Evolutionary conservation across 441 rosid genomes (phyloP).

Genomic region (Euphorbia celastroides): DNA sequence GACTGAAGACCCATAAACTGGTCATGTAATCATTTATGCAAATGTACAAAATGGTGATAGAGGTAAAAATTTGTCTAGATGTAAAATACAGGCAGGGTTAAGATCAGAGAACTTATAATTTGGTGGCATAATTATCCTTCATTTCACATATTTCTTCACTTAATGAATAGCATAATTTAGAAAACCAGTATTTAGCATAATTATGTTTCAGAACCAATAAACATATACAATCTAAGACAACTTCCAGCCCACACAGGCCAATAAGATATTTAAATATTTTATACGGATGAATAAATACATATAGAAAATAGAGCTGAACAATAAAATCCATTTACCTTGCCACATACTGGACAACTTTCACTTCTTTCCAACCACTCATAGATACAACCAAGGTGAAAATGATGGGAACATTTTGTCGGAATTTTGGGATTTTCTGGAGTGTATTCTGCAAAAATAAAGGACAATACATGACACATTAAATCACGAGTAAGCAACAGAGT

Average conservation of each 20-base stretch:
- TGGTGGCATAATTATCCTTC: background rate
- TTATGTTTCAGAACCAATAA: background rate
- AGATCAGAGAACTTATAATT: background rate
- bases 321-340: constrained; percentile 66
- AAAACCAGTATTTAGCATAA: background rate
- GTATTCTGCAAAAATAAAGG: constrained; percentile 52
- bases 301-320: constrained; percentile 6
- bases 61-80: too few relatives aligned
- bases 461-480: background rate
- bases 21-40: background rate
- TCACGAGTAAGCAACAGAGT: background rate
- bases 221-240: background rate
- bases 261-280: background rate
- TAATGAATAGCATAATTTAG: background rate
- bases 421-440: constrained; percentile 85
- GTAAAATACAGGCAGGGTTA: background rate
- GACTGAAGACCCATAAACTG: background rate
- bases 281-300: background rate
- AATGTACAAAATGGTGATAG: background rate
- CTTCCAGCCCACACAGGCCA: background rate
- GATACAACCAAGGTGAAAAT: constrained; percentile 90
- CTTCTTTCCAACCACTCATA: constrained; percentile 99
- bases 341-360: constrained; percentile 87
- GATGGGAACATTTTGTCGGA: constrained; percentile 65
- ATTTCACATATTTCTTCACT: too few relatives aligned